These are phyloP conservation scores for Xerocomellus dryophilus DNA, from an alignment of 768 basidiomycete species.

Conservation along the genomic window DNA sequence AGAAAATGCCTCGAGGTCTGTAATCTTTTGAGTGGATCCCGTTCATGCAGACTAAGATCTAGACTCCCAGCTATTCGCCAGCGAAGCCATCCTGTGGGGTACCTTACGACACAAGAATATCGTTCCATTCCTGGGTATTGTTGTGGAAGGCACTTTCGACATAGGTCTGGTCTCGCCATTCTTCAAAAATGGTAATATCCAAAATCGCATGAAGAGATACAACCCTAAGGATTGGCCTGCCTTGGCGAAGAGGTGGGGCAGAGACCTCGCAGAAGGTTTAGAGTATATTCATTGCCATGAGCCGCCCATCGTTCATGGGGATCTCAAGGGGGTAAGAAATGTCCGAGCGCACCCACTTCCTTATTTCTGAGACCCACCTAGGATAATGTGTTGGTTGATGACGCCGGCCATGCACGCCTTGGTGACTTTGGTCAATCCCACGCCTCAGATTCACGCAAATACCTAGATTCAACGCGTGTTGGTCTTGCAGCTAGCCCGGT, in stretches of 20 bases:
- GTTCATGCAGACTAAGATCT: constrained; percentile 1
- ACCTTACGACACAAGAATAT: constrained; percentile 28
- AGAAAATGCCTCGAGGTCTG: constrained; percentile 15
- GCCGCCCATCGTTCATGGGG: constrained; percentile 38
- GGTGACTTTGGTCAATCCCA: constrained; percentile 30
- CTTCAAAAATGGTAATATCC: constrained; percentile 23
- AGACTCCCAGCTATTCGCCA: constrained; percentile 16
- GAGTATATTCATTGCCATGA: constrained; percentile 24
- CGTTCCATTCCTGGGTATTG: constrained; percentile 24
- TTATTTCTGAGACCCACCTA: constrained; percentile 5
- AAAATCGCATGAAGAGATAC: neutral
- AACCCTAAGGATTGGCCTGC: neutral
- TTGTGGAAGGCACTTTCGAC: neutral
- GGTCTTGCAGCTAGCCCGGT: constrained; percentile 10
- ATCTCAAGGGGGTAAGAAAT: constrained; percentile 37
- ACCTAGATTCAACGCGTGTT: constrained; percentile 24
- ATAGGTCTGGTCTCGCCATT: constrained; percentile 26
- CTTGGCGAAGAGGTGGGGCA: constrained; percentile 8
- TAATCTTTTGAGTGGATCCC: neutral
- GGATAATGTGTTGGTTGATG: constrained; percentile 26
- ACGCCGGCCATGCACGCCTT: constrained; percentile 14
- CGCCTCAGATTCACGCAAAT: constrained; percentile 22
- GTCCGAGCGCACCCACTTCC: neutral
- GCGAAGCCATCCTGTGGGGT: constrained; percentile 30
- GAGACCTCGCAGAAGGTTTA: constrained; percentile 21